phyloP scores from a whole-genome alignment of 2,329 filamentous ascomycete species.

The Exophiala sp. region DNA sequence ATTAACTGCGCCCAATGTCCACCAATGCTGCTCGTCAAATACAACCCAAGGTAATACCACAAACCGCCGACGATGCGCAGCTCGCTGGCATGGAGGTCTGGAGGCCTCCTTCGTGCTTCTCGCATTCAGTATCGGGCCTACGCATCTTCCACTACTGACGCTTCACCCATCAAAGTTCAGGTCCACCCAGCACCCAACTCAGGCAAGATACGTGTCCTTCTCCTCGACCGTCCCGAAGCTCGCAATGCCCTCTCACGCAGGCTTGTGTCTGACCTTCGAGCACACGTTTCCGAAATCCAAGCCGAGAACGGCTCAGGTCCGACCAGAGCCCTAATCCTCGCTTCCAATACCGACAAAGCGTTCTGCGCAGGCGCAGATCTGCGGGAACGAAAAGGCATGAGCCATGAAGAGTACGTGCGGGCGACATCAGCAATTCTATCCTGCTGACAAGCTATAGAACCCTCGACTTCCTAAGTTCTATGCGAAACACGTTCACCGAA shows the following conservation, averaged over 20 bases:
- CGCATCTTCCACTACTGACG: slow-evolving; percentile 14
- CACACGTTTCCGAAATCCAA: slow-evolving; percentile 70
- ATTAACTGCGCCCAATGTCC: neutral
- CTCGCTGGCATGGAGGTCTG: slow-evolving; percentile 5
- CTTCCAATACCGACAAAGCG: slow-evolving; percentile 76
- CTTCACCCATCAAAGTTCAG: slow-evolving; percentile 58
- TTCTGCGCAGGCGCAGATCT: slow-evolving; percentile 96
- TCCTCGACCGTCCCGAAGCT: slow-evolving; percentile 77
- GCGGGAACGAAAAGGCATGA: slow-evolving; percentile 79
- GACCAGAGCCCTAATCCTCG: slow-evolving; percentile 78
- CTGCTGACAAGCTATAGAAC: slow-evolving; percentile 55
- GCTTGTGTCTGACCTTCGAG: slow-evolving; percentile 67
- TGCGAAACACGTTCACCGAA: slow-evolving; percentile 71
- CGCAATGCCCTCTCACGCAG: slow-evolving; percentile 87
- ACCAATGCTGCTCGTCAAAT: neutral
- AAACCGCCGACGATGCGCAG: slow-evolving; percentile 14
- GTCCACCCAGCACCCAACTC: slow-evolving; percentile 72
- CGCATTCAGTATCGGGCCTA: slow-evolving; percentile 7
- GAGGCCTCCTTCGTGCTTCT: neutral
- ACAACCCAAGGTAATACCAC: neutral
- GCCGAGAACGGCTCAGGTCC: slow-evolving; percentile 53
- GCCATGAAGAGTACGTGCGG: slow-evolving; percentile 67
- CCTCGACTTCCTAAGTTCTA: slow-evolving; percentile 68
- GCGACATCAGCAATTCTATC: neutral
- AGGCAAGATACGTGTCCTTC: slow-evolving; percentile 82